These are phyloP conservation scores for Exutisphaerella laricina DNA, from an alignment of 2,329 filamentous ascomycete species.

Conservation along the genomic window DNA sequence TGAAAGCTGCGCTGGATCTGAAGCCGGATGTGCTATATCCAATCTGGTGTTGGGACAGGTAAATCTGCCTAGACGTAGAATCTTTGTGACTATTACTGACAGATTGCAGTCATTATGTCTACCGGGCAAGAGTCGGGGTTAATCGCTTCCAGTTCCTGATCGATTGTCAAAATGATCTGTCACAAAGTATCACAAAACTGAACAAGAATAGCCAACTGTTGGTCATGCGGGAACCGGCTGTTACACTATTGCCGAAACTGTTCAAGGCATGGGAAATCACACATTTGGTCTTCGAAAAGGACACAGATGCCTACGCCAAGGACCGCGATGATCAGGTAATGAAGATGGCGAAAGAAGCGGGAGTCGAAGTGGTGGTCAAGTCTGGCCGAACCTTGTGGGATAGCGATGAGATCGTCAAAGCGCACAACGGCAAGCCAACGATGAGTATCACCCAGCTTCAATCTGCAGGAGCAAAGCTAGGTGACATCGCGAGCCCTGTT, in stretches of 20 bases:
- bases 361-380: slow-evolving; percentile 61
- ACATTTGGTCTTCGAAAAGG: slow-evolving; percentile 72
- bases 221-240: slow-evolving; percentile 65
- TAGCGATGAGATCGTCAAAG: slow-evolving; percentile 61
- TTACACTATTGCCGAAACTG: slow-evolving; percentile 65
- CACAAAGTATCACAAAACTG: slow-evolving; percentile 59
- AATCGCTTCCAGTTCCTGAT: slow-evolving; percentile 74
- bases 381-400: slow-evolving; percentile 68
- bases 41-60: slow-evolving; percentile 57
- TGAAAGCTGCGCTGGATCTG: slow-evolving; percentile 65
- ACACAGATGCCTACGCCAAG: slow-evolving; percentile 67
- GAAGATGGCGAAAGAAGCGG: slow-evolving; percentile 56
- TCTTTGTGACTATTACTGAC: neutral
- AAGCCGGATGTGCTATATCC: slow-evolving; percentile 68
- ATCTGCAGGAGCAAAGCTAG: slow-evolving; percentile 56
- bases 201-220: slow-evolving; percentile 67
- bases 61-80: neutral
- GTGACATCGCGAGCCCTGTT: slow-evolving; percentile 56
- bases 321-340: slow-evolving; percentile 58
- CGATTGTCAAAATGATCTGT: slow-evolving; percentile 68
- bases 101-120: slow-evolving; percentile 71
- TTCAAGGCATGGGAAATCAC: slow-evolving; percentile 69
- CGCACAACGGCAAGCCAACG: slow-evolving; percentile 63
- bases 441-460: slow-evolving; percentile 68
- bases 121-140: slow-evolving; percentile 60